Conservation (phyloP, 129 eudicot species). For the Flaveria bidentis region DNA sequence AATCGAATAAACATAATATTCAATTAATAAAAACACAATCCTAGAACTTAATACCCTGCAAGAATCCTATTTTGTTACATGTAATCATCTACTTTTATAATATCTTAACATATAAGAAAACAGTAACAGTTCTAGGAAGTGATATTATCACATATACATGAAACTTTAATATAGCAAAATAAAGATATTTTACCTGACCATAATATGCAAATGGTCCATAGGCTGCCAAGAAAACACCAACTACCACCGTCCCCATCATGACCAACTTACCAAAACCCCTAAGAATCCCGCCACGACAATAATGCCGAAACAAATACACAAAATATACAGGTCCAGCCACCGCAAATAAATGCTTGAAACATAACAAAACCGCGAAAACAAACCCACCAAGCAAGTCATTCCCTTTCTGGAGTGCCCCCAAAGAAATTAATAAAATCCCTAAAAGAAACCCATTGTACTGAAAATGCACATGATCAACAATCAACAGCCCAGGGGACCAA, state of each 20-base stretch:
- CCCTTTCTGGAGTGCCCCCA: slow-evolving; percentile 61
- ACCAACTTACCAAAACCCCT: slow-evolving; percentile 74
- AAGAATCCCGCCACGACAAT: slow-evolving; percentile 68
- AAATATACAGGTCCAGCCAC: slow-evolving; percentile 94
- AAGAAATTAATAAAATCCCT: slow-evolving; percentile 64
- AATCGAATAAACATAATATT: slow-evolving; percentile 21
- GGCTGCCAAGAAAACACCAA: slow-evolving; percentile 65
- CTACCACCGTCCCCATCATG: slow-evolving; percentile 67
- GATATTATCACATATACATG: neutral
- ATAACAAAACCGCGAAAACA: slow-evolving; percentile 69
- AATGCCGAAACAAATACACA: slow-evolving; percentile 80
- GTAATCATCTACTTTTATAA: neutral
- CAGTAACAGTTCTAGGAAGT: neutral
- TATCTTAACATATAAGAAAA: neutral
- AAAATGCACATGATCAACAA: slow-evolving; percentile 91
- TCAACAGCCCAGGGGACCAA: slow-evolving; percentile 78
- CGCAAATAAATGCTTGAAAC: slow-evolving; percentile 84
- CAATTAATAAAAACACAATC: neutral
- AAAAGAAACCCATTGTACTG: slow-evolving; percentile 92
- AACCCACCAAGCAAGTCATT: slow-evolving; percentile 85
- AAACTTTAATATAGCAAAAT: neutral
- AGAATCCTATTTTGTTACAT: neutral
- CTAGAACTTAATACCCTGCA: neutral
- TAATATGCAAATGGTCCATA: slow-evolving; percentile 84
- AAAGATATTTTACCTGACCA: slow-evolving; percentile 65